A percentile compares a stretch with the other conserved stretches of the same genome.
Evolutionary conservation across 2,329 filamentous ascomycete genomes (phyloP).

Genomic region (Fusarium humuli): DNA sequence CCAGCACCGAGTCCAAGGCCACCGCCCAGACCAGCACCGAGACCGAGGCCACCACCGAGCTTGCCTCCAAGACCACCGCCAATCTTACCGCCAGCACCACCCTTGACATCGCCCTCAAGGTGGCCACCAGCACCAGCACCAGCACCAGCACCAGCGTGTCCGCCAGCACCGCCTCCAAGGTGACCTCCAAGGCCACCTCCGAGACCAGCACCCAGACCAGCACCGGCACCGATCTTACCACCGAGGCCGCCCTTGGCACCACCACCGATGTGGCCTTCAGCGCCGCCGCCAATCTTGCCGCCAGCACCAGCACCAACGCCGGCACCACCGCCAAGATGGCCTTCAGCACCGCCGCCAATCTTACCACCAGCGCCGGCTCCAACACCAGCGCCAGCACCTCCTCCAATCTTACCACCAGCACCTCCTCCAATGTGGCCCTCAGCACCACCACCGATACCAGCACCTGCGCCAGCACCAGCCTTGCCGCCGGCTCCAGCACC

Average conservation of each 20-base stretch:
- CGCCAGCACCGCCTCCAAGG: constrained; percentile 1
- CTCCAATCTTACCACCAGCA: not conserved
- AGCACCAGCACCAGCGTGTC: not conserved
- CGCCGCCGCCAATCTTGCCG: not conserved
- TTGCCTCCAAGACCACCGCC: not conserved
- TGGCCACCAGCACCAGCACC: constrained; percentile 1
- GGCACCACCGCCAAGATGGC: no score
- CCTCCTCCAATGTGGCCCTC: not conserved
- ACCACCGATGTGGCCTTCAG: not conserved
- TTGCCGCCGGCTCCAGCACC: not conserved
- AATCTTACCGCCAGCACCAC: constrained; percentile 1
- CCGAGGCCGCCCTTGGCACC: not conserved
- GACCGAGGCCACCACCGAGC: not conserved
- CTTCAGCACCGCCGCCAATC: no score
- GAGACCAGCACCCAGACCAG: not conserved
- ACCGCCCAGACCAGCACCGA: not conserved
- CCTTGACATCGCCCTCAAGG: not conserved
- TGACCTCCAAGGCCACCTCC: constrained; percentile 8
- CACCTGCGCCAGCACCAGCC: no score
- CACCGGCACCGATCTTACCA: not conserved
- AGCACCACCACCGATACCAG: not conserved
- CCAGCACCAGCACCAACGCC: not conserved
- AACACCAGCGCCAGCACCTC: not conserved
- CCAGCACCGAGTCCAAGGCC: not conserved
- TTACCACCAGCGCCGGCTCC: no score